Base-by-base conservation (phyloP, 2,329 filamentous ascomycete species). In the Phyllosticta ampelicida region DNA sequence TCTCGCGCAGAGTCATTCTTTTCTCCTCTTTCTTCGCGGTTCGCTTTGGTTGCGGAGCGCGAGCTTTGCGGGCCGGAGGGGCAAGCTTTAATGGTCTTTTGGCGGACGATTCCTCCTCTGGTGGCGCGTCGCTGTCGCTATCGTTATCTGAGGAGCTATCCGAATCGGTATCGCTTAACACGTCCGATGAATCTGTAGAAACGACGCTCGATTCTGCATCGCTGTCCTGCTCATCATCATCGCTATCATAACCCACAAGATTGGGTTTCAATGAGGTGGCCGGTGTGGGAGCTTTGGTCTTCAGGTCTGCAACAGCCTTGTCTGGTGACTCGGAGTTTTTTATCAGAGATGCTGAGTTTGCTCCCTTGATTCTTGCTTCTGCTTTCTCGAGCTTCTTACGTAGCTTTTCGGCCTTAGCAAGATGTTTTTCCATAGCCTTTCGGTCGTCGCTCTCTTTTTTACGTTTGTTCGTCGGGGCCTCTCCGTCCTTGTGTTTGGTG, bases 61-160 rank as follows among this genome's bases (percentile, higher is more conserved):
- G 53, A n/a, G 20, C 58, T 20, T 21, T 54, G 49, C 53, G 48
- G 36, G 52, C 53, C 11, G 63, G 54, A 6, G 60, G 61, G 9
- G 58, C 54, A 20, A 61, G 55, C 8, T 29, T 55, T 11, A 59
- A 51, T 19, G 48, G 60, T 28, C 50, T 55, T 11, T 56, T 54
- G 11, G 21, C 62, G 0, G 73, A 72, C 5, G 73, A 70, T 11
- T 65, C 60, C 48, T 71, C 62, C 54, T 75, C 71, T 4, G 76
- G 76, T 0, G 69, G 63, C 4, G 63, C 66, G 48, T 73, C 70
- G 58, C 66, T 66, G 58, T 70, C 65, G 1, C 58, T 63, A 9
- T 65, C 63, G 11, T 68, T 65, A 13, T 52, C 52, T 3, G 56
- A 58, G 28, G 56, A 58, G 6, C 53, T 55, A 5, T 56, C 58